Conservation (phyloP, 257 asterid genomes). For the Linderniella brevidens region DNA sequence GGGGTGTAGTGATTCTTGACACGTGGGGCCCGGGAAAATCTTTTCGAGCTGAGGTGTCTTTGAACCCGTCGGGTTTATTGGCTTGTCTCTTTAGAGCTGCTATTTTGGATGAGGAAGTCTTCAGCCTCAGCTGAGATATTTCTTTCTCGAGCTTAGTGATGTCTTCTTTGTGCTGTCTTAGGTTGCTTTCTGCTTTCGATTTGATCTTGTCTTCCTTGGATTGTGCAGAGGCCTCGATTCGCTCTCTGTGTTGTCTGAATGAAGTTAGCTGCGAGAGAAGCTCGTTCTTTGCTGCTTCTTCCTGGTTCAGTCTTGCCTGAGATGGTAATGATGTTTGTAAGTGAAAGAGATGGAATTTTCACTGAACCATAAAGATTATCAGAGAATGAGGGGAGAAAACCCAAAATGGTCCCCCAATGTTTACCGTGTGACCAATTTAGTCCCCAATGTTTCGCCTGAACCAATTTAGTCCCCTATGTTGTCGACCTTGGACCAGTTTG, state of each 20-base stretch:
- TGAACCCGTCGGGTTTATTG: no score
- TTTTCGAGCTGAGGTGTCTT: no score
- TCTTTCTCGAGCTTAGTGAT: constrained; percentile 38
- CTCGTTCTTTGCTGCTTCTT: constrained; percentile 29
- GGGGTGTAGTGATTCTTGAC: no score
- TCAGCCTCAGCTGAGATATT: constrained; percentile 42
- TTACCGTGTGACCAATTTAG: no score
- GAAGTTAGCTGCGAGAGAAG: constrained; percentile 23
- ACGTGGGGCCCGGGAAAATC: no score
- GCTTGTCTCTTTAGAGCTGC: constrained; percentile 35
- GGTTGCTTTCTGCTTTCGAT: constrained; percentile 37
- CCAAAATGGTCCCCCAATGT: no score
- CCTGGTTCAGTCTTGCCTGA: constrained; percentile 40
- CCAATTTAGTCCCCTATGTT: no score
- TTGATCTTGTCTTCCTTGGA: constrained; percentile 35
- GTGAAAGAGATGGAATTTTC: neutral
- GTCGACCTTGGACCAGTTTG: no score
- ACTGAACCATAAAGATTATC: neutral
- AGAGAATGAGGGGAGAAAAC: neutral
- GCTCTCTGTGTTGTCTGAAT: constrained; percentile 34
- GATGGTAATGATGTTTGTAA: constrained; percentile 6
- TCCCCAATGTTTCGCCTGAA: no score
- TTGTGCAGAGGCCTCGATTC: constrained; percentile 30
- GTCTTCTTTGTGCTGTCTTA: constrained; percentile 34
- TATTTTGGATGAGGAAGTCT: constrained; percentile 40